Evolutionary conservation across 192 early-diverging fungal genomes (phyloP).

Genomic region (Entophlyctis luteolus): DNA sequence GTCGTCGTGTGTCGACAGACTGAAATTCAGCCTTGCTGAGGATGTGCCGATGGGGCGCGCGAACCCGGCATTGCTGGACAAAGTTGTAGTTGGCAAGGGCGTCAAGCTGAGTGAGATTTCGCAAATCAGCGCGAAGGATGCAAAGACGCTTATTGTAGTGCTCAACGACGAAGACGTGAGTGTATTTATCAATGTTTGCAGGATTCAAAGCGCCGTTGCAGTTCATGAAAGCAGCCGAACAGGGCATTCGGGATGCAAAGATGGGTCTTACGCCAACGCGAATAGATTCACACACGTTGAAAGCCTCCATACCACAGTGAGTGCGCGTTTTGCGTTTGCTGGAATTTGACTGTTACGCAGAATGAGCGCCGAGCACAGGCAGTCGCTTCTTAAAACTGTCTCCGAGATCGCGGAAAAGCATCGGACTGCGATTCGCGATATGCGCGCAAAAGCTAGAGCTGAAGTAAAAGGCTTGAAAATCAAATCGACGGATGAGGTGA

Average conservation of each 20-base stretch:
- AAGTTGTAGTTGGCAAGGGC: background rate
- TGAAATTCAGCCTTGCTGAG: background rate
- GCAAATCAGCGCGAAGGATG: slow-evolving; percentile 72
- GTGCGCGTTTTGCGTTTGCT: background rate
- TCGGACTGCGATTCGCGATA: background rate
- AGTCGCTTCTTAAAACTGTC: slow-evolving; percentile 16
- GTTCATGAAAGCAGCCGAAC: slow-evolving; percentile 57
- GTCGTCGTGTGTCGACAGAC: background rate
- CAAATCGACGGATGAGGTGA: background rate
- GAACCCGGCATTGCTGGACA: slow-evolving; percentile 14
- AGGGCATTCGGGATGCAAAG: slow-evolving; percentile 68
- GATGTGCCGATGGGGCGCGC: background rate
- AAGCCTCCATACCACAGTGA: slow-evolving; percentile 78
- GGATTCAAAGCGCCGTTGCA: background rate
- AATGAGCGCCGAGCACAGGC: slow-evolving; percentile 9
- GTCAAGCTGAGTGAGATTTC: slow-evolving; percentile 62
- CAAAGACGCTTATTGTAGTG: slow-evolving; percentile 70
- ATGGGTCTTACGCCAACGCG: slow-evolving; percentile 69
- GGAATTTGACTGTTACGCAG: too few species aligned
- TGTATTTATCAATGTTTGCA: background rate
- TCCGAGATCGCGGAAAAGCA: background rate
- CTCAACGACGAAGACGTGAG: slow-evolving; percentile 67
- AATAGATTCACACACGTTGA: slow-evolving; percentile 55
- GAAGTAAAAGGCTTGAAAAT: background rate
- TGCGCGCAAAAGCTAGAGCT: background rate